Evolutionary conservation across 176 grass and related monocot species (phyloP).

Genomic region (Oryza australiensis): DNA sequence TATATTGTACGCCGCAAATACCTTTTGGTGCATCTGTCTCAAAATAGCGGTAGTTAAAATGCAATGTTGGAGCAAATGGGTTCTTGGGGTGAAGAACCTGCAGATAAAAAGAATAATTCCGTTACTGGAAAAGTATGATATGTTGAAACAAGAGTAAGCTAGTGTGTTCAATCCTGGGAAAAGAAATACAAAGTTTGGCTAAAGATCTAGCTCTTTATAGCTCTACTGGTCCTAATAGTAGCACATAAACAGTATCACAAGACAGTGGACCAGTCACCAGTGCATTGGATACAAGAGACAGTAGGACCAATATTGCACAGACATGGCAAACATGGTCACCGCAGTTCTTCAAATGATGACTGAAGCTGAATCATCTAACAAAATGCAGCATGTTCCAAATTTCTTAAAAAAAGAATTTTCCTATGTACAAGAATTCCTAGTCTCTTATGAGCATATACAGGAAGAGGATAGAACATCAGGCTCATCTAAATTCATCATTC

Average conservation of each 20-base stretch:
- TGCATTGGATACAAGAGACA: background rate
- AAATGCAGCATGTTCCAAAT: background rate
- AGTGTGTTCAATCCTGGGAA: background rate
- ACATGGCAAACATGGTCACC: background rate
- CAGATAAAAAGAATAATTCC: background rate
- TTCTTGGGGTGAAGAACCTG: conserved; percentile 99
- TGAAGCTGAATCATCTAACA: background rate
- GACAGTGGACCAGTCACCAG: background rate
- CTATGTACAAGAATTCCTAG: background rate
- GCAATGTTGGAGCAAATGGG: conserved; percentile 91
- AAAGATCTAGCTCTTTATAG: background rate
- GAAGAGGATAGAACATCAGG: background rate
- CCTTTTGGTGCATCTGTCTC: conserved; percentile 99
- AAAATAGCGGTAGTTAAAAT: conserved; percentile 99
- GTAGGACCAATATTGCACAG: background rate
- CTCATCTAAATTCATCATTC: background rate
- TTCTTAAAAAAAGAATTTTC: background rate
- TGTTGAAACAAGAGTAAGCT: background rate
- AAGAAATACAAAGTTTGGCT: background rate
- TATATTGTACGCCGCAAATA: conserved; percentile 2
- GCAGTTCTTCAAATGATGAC: background rate
- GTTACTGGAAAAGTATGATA: background rate
- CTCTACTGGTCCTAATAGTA: background rate
- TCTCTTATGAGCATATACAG: background rate
- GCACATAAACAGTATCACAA: background rate